Percentiles rank a stretch among this genome's conserved stretches.
phyloP scores from a whole-genome alignment of 179 eudicot species.

The Amaranthus tricolor region DNA sequence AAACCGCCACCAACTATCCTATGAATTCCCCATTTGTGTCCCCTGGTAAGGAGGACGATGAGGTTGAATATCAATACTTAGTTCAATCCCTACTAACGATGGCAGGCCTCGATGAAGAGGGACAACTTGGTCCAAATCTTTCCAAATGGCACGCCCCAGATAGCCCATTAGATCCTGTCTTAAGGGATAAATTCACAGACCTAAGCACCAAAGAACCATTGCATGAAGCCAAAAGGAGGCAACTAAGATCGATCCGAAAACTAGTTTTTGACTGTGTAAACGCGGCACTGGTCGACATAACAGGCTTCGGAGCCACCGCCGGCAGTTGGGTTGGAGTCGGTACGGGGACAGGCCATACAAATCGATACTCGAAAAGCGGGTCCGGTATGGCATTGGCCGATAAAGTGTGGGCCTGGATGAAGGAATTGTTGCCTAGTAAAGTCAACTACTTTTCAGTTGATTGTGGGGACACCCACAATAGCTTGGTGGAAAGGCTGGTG shows the following conservation, averaged over 20 bases:
- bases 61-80: slow-evolving; percentile 55
- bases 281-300: slow-evolving; percentile 51
- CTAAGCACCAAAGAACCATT: slow-evolving; percentile 40
- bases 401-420: slow-evolving; percentile 61
- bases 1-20: slow-evolving; percentile 43
- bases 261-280: slow-evolving; percentile 88
- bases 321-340: slow-evolving; percentile 24
- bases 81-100: slow-evolving; percentile 63
- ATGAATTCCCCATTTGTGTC: slow-evolving; percentile 36
- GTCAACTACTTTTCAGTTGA: slow-evolving; percentile 28
- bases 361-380: slow-evolving; percentile 4
- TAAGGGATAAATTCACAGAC: slow-evolving; percentile 62
- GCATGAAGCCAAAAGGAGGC: slow-evolving; percentile 56
- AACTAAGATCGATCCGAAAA: slow-evolving; percentile 51
- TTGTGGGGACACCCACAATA: slow-evolving; percentile 41
- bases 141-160: slow-evolving; percentile 70
- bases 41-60: slow-evolving; percentile 47
- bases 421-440: slow-evolving; percentile 49
- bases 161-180: slow-evolving; percentile 79
- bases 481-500: slow-evolving; percentile 60
- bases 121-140: slow-evolving; percentile 38
- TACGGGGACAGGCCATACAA: slow-evolving; percentile 11
- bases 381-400: slow-evolving; percentile 34
- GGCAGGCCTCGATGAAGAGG: slow-evolving; percentile 48
- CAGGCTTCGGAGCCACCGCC: slow-evolving; percentile 32